A percentile compares a stretch with the other conserved stretches of the same genome.
phyloP scores from a whole-genome alignment of 306 rosid species.

The Quercus gilva region DNA sequence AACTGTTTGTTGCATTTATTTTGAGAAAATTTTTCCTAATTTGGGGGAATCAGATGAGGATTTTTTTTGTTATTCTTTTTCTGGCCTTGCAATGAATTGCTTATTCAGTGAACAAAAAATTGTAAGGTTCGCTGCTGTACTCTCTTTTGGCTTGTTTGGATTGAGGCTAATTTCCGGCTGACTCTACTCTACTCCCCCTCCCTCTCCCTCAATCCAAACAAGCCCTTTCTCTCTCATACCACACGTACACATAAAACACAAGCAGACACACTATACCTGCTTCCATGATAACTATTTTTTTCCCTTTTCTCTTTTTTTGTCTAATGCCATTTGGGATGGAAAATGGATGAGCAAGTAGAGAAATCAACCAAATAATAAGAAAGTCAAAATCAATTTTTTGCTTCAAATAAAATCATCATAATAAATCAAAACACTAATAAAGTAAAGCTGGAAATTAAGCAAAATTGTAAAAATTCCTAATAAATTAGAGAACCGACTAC shows the following conservation, averaged over 20 bases:
- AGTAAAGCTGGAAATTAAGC: not conserved
- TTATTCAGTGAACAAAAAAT: not conserved
- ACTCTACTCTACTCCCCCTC: no score
- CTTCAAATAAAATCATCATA: not conserved
- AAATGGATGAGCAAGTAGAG: no score
- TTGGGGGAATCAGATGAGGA: not conserved
- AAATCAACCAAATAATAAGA: not conserved
- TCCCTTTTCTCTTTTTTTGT: not conserved
- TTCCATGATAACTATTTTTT: not conserved
- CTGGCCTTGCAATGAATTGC: constrained; percentile 1
- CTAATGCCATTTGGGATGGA: not conserved
- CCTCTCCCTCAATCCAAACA: no score
- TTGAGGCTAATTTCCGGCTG: no score
- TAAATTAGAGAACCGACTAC: not conserved
- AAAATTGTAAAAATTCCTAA: not conserved
- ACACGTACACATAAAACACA: not conserved
- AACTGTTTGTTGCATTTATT: not conserved
- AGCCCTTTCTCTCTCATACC: not conserved
- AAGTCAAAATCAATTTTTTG: no score
- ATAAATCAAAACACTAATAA: not conserved
- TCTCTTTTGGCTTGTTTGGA: no score
- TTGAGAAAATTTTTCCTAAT: not conserved
- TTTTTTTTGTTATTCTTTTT: not conserved
- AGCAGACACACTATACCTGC: not conserved
- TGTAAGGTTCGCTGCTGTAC: not conserved